Percentiles rank a stretch among this genome's conserved stretches.
These are phyloP conservation scores for Cutaneotrichosporon cyanovorans DNA, from an alignment of 1,284 basidiomycete genomes.

Conservation along the genomic window DNA sequence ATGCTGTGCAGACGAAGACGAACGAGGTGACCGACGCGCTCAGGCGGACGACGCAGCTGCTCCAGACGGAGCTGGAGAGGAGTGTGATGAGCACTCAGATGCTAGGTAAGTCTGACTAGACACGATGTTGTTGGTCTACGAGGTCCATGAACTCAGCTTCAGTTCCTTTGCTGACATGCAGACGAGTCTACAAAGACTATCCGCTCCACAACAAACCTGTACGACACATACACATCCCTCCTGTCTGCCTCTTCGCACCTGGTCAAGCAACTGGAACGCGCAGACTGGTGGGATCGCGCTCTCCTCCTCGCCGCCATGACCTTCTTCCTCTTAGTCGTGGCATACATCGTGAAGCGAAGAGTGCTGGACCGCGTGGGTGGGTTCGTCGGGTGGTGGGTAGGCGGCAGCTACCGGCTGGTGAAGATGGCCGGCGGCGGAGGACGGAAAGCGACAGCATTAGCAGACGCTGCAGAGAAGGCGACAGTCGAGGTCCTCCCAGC, in stretches of 20 bases:
- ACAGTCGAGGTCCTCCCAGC: too few relatives aligned
- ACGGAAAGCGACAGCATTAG: background rate
- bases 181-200: slow-evolving; percentile 73
- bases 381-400: slow-evolving; percentile 42
- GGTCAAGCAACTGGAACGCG: slow-evolving; percentile 73
- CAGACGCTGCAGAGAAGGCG: background rate
- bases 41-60: slow-evolving; percentile 69
- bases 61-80: slow-evolving; percentile 83
- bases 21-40: slow-evolving; percentile 79
- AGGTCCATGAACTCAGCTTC: too few relatives aligned
- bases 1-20: slow-evolving; percentile 76
- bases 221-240: slow-evolving; percentile 66
- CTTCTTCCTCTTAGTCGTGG: slow-evolving; percentile 75
- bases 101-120: slow-evolving; percentile 54
- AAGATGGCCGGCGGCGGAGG: slow-evolving; percentile 8
- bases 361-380: slow-evolving; percentile 56
- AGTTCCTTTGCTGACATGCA: slow-evolving; percentile 40
- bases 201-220: slow-evolving; percentile 63
- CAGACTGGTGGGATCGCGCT: slow-evolving; percentile 84
- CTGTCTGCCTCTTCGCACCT: slow-evolving; percentile 72
- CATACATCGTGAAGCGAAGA: slow-evolving; percentile 78
- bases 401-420: slow-evolving; percentile 33
- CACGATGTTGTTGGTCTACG: background rate
- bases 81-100: slow-evolving; percentile 78
- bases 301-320: slow-evolving; percentile 66